Conservation (phyloP, 2,329 filamentous ascomycete genomes). For the Paraconiothyrium sp. region DNA sequence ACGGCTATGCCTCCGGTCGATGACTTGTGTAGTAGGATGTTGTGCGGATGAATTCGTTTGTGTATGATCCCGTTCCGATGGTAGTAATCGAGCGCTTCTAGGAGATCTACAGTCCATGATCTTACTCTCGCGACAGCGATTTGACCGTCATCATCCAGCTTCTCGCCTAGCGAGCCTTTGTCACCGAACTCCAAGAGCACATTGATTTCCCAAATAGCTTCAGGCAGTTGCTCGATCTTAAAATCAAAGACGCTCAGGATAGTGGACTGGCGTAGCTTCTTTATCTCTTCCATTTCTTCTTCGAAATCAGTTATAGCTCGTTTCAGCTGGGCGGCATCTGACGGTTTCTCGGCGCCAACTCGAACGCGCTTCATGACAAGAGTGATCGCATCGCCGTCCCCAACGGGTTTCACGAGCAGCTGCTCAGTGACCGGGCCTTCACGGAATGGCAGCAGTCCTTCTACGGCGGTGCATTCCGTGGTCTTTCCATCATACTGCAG, state of each 20-base stretch:
- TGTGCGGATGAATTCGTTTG: conserved; percentile 80
- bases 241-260: conserved; percentile 84
- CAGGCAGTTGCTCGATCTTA: conserved; percentile 69
- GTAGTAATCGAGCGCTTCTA: conserved; percentile 87
- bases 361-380: conserved; percentile 69
- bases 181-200: conserved; percentile 80
- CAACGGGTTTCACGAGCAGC: conserved; percentile 76
- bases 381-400: conserved; percentile 57
- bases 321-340: conserved; percentile 72
- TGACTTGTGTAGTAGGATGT: conserved; percentile 79
- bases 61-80: conserved; percentile 87
- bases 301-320: conserved; percentile 81
- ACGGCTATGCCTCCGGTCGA: conserved; percentile 71
- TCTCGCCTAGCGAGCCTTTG: conserved; percentile 82
- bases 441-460: conserved; percentile 70
- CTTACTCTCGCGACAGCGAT: conserved; percentile 79
- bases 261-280: conserved; percentile 77
- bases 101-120: conserved; percentile 89
- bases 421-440: conserved; percentile 73
- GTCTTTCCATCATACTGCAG: conserved; percentile 69
- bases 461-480: conserved; percentile 75
- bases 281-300: conserved; percentile 77
- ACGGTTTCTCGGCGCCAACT: conserved; percentile 63
- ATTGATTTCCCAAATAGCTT: conserved; percentile 73
- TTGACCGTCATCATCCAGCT: conserved; percentile 80